Evolutionary conservation across 1,284 basidiomycete species (phyloP), one percentile per base, ranked within the genome.

Genomic region (Heterobasidion occidentale): DNA sequence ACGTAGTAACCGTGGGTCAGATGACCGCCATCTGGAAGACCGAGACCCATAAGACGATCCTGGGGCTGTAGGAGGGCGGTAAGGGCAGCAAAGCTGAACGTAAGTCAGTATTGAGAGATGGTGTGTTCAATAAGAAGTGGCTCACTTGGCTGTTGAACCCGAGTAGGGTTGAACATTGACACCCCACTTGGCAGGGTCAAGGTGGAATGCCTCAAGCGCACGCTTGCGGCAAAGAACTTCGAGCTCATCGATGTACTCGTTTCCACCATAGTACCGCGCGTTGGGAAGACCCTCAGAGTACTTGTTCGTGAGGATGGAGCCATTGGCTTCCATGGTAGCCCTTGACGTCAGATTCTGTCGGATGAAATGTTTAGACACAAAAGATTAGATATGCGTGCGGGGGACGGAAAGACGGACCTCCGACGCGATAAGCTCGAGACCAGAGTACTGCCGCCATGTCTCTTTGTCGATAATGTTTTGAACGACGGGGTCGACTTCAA

Each of bases 121-220:
- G 36, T 19, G 50, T 53, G n/a, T 12, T 27, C 27, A 59, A 50
- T 20, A 53, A 54, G 5, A 55, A 19, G 14, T 47, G 34, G 61
- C 62, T 56, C 52, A 84, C 88, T 71, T 71, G 85, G 62, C 88
- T 84, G 65, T 63, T 7, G 62, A 63, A 11, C 92, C 95, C 67
- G 94, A 98, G 79, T 99, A 99, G 17, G 97, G 97, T 77, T 99
- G 97, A 61, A 99, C 97, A 71, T 99, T 99, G 74, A 99, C 95
- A 67, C 97, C 96, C 97, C 97, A 99, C 68, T 86, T 82, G 60
- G 83, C 79, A 55, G 91, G 84, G 76, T 98, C 94, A 62, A 98
- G 90, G 80, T 94, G 87, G 84, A 98, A 99, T 9, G 97, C 95
- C 75, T 91, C 79, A 64, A 99, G 84, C 38, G 97, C 97, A 69